These are phyloP conservation scores for Fusarium liriodendri DNA, from an alignment of 2,329 filamentous ascomycete genomes.

Conservation along the genomic window DNA sequence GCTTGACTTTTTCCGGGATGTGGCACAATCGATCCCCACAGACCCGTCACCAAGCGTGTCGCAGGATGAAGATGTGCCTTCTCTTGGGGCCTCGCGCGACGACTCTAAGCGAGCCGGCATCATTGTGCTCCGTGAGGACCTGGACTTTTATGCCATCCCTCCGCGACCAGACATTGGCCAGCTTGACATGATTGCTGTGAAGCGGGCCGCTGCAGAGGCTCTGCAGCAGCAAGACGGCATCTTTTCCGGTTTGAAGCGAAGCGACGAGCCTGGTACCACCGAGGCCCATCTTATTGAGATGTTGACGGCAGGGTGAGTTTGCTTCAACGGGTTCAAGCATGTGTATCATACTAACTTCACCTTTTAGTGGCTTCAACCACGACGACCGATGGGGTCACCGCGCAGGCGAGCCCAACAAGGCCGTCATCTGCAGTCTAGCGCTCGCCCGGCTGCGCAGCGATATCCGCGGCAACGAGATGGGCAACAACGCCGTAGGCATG, in stretches of 20 bases:
- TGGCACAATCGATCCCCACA: conserved; percentile 93
- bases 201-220: conserved; percentile 89
- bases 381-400: conserved; percentile 96
- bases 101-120: conserved; percentile 94
- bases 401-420: conserved; percentile 97
- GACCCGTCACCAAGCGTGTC: conserved; percentile 75
- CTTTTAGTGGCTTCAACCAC: conserved; percentile 89
- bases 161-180: conserved; percentile 86
- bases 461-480: conserved; percentile 81
- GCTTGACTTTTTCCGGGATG: conserved; percentile 97
- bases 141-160: conserved; percentile 98
- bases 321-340: neutral
- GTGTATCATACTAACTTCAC: conserved; percentile 1
- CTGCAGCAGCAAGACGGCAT: conserved; percentile 92
- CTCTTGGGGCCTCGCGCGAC: conserved; percentile 77
- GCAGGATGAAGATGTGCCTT: conserved; percentile 70
- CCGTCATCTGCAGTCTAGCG: conserved; percentile 96
- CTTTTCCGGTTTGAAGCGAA: conserved; percentile 93
- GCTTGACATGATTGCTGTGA: conserved; percentile 93
- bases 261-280: conserved; percentile 94
- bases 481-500: conserved; percentile 91
- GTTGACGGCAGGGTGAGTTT: conserved; percentile 92
- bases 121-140: conserved; percentile 93
- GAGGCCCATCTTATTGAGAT: conserved; percentile 99
- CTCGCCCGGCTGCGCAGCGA: conserved; percentile 93